A percentile compares a stretch with the other conserved stretches of the same genome.
phyloP scores from a whole-genome alignment of 106 monocot species.

The Vanilla planifolia region DNA sequence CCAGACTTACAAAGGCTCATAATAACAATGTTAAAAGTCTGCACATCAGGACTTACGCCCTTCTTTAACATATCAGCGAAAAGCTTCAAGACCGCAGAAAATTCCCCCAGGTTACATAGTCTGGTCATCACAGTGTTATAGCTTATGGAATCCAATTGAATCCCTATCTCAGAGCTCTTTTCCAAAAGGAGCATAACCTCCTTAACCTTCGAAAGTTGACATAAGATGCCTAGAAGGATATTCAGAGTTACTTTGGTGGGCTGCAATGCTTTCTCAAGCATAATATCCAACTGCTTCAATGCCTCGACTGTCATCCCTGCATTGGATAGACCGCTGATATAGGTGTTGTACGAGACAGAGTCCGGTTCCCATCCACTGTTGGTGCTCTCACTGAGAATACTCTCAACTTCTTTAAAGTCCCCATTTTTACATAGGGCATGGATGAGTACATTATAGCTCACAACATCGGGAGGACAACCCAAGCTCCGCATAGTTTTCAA shows the following conservation, averaged over 20 bases:
- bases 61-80: constrained; percentile 53
- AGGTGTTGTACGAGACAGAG: constrained; percentile 43
- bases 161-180: constrained; percentile 28
- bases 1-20: constrained; percentile 44
- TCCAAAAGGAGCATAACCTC: constrained; percentile 29
- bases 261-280: constrained; percentile 32
- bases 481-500: constrained; percentile 27
- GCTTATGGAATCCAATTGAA: constrained; percentile 28
- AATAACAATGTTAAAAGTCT: constrained; percentile 50
- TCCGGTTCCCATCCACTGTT: constrained; percentile 43
- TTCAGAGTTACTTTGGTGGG: constrained; percentile 45
- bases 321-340: constrained; percentile 46
- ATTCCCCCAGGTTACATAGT: constrained; percentile 25
- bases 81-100: constrained; percentile 29
- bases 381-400: constrained; percentile 23
- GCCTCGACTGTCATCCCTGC: constrained; percentile 27
- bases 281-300: constrained; percentile 27
- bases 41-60: constrained; percentile 19
- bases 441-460: constrained; percentile 38
- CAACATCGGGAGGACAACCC: constrained; percentile 37
- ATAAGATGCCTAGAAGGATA: constrained; percentile 42
- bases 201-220: constrained; percentile 19
- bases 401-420: constrained; percentile 32
- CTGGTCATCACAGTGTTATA: constrained; percentile 52
- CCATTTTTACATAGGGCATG: constrained; percentile 37